phyloP scores from a whole-genome alignment of 179 eudicot species.

The Drosera spatulata region DNA sequence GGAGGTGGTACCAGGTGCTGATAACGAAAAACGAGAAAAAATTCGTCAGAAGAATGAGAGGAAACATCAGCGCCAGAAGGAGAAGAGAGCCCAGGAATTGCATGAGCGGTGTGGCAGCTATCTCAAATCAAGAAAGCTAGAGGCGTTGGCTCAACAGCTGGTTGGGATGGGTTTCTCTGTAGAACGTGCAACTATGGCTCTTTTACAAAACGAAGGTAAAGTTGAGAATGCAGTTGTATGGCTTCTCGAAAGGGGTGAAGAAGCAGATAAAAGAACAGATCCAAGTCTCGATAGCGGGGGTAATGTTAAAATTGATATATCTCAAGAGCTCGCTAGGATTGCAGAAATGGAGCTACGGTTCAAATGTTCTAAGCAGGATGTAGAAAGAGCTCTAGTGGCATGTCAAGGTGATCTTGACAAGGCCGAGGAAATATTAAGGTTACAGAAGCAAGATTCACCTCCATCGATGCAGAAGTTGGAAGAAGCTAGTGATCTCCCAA shows the following conservation, averaged over 20 bases:
- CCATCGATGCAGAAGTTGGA: constrained; percentile 33
- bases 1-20: constrained; percentile 66
- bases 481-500: constrained; percentile 37
- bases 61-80: constrained; percentile 94
- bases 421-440: constrained; percentile 54
- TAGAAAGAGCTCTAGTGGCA: constrained; percentile 69
- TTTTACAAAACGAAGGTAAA: constrained; percentile 72
- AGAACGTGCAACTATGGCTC: constrained; percentile 62
- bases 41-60: constrained; percentile 85
- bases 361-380: constrained; percentile 74
- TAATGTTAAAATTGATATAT: no score
- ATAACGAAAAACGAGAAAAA: constrained; percentile 85
- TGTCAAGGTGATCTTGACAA: constrained; percentile 87
- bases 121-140: constrained; percentile 89
- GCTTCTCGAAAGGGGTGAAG: constrained; percentile 70
- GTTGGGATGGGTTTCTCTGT: constrained; percentile 45
- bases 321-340: constrained; percentile 44
- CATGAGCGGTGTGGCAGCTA: constrained; percentile 80
- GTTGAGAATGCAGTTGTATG: constrained; percentile 74
- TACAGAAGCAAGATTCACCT: constrained; percentile 52
- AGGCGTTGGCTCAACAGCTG: constrained; percentile 78
- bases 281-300: constrained; percentile 21
- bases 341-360: constrained; percentile 49
- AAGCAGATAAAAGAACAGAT: constrained; percentile 39
- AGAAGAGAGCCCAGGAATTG: constrained; percentile 87